Evolutionary conservation across 2,329 filamentous ascomycete species (phyloP), one percentile per base, ranked within the genome.

Genomic region (Chalaropsis thielavioides): DNA sequence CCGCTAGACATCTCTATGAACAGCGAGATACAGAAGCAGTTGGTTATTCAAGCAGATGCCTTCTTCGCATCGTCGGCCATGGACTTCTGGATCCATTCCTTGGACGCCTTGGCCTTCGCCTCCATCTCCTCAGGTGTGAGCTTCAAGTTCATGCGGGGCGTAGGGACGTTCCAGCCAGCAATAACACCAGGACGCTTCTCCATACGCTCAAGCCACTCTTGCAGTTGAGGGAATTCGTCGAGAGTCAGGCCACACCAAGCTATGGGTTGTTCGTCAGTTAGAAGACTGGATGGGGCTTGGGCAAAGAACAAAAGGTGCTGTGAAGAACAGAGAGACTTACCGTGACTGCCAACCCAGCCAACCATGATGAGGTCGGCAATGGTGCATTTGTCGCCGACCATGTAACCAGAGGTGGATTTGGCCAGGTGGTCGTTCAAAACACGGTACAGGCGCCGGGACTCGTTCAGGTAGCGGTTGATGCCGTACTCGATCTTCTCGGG

Each of bases 401-500:
- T 75, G 72, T 79, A 87, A 13, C 81, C 82, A 0, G 79, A 81
- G 2, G 74, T 72, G 4, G 80, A 80, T 71, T 79, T 78, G 68
- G 76, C 73, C 54, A 96, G 82, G 64, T 91, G 85, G 60, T 81
- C 83, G 71, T 95, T 86, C 67, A 95, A 77, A 22, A 90, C 86
- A 62, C 84, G 79, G 76, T 94, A 95, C 1, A 96, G 79, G 15
- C 91, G 85, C n/a, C 86, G 81, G 0, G 88, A 90, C 76, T 96
- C 91, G 72, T 90, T 94, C 72, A 80, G 77, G 76, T 95, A 96
- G 60, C 91, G 83, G 71, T 89, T 84, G 64, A 95, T 83, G 68
- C 87, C 90, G 73, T 96, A 95, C 71, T 86, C 79, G 70, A 95
- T 92, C 73, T 82, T 84, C 73, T 92, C 87, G 0, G 89, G 88